Evolutionary conservation across 192 early-diverging fungal species (phyloP).

Genomic region (Rhizoclosmatium globosum): DNA sequence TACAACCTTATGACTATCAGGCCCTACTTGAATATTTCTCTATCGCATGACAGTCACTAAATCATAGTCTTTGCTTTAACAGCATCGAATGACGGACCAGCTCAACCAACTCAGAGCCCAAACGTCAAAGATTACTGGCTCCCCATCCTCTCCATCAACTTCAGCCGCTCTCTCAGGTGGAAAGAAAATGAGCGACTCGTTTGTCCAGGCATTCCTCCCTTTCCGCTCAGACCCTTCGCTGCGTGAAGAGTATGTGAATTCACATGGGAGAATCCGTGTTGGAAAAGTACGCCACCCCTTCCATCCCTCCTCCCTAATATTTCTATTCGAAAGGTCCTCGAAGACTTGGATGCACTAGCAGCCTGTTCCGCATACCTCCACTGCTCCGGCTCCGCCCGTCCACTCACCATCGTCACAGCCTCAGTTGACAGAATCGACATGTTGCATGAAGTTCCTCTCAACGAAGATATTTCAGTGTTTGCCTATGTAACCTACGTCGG

Average conservation of each 20-base stretch:
- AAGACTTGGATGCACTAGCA: slow-evolving; percentile 85
- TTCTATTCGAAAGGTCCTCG: slow-evolving; percentile 83
- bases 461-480: slow-evolving; percentile 77
- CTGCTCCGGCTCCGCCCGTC: slow-evolving; percentile 62
- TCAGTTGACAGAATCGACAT: slow-evolving; percentile 89
- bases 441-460: slow-evolving; percentile 63
- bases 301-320: slow-evolving; percentile 40
- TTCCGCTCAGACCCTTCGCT: slow-evolving; percentile 78
- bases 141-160: background rate
- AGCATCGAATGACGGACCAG: background rate
- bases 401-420: slow-evolving; percentile 83
- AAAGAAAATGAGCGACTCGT: slow-evolving; percentile 52
- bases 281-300: background rate
- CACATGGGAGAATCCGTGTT: slow-evolving; percentile 58
- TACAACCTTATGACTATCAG: too few species aligned
- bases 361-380: slow-evolving; percentile 83
- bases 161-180: background rate
- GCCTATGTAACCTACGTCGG: slow-evolving; percentile 89
- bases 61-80: too few species aligned
- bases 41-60: too few species aligned
- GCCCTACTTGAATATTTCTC: too few species aligned
- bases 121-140: background rate
- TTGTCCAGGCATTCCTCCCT: slow-evolving; percentile 79
- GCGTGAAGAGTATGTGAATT: slow-evolving; percentile 82
- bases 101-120: background rate